Percentiles rank a stretch among this genome's conserved stretches.
phyloP scores from a whole-genome alignment of 768 basidiomycete species.

The Tricholoma hemisulphureum region DNA sequence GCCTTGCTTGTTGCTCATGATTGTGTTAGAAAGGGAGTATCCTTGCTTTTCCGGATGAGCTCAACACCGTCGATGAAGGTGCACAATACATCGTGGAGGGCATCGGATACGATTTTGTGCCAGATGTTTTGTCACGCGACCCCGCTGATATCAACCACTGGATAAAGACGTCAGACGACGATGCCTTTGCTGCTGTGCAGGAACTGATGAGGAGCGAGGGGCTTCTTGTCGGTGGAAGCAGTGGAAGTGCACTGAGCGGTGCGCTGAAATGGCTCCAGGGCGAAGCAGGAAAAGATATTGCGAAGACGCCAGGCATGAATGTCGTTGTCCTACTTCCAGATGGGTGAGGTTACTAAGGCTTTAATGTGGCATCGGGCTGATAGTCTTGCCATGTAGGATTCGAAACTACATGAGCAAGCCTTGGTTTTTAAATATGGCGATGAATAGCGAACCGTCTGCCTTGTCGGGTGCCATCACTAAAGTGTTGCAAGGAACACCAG shows the following conservation, averaged over 20 bases:
- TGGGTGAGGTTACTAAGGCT: constrained; percentile 54
- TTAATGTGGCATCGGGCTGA: constrained; percentile 2
- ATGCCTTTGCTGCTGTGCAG: constrained; percentile 74
- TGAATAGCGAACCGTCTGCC: constrained; percentile 52
- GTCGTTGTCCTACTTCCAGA: constrained; percentile 90
- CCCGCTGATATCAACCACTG: constrained; percentile 62
- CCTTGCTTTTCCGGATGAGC: constrained; percentile 65
- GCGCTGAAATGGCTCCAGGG: constrained; percentile 76
- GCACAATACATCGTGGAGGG: constrained; percentile 81
- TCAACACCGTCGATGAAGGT: constrained; percentile 56
- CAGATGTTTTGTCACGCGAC: constrained; percentile 76
- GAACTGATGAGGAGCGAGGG: constrained; percentile 82
- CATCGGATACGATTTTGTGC: constrained; percentile 95
- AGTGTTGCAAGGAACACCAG: constrained; percentile 17
- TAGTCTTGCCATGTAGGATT: constrained; percentile 47
- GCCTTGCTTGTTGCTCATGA: constrained; percentile 5
- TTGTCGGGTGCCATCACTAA: constrained; percentile 49
- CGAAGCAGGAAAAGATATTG: constrained; percentile 60
- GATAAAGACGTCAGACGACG: constrained; percentile 84
- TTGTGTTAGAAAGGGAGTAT: constrained; percentile 77
- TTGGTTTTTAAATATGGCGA: constrained; percentile 79
- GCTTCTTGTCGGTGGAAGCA: constrained; percentile 90
- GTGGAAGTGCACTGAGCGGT: constrained; percentile 81
- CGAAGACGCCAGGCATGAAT: constrained; percentile 71
- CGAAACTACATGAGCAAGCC: constrained; percentile 94